Conservation (phyloP, 2,329 filamentous ascomycete genomes). For the Ascochyta viciae-villosae region DNA sequence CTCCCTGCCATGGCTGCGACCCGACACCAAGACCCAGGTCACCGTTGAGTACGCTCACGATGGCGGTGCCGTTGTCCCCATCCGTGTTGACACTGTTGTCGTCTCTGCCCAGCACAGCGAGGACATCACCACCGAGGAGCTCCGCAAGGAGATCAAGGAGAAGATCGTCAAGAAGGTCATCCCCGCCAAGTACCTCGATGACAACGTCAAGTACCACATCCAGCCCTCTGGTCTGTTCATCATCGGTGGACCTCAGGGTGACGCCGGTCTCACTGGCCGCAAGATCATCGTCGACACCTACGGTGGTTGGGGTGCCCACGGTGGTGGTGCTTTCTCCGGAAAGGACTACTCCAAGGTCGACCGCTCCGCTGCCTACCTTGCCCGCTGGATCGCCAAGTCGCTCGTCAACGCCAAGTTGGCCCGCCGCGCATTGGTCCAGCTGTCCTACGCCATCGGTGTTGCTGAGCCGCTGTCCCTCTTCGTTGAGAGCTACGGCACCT, state of each 20-base stretch:
- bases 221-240: slow-evolving; percentile 99
- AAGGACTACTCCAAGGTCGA: slow-evolving; percentile 99
- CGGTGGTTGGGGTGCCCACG: slow-evolving; percentile 99
- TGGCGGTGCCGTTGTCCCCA: slow-evolving; percentile 87
- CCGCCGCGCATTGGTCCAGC: slow-evolving; percentile 93
- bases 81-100: slow-evolving; percentile 95
- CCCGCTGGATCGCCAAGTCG: slow-evolving; percentile 99
- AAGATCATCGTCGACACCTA: slow-evolving; percentile 99
- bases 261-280: slow-evolving; percentile 96
- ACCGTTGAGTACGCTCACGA: slow-evolving; percentile 99
- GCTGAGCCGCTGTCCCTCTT: slow-evolving; percentile 97
- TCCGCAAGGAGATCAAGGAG: slow-evolving; percentile 93
- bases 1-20: slow-evolving; percentile 88
- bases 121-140: slow-evolving; percentile 86
- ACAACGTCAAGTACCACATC: slow-evolving; percentile 96
- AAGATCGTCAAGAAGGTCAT: slow-evolving; percentile 98
- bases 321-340: slow-evolving; percentile 99
- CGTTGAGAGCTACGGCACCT: slow-evolving; percentile 97
- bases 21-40: slow-evolving; percentile 99
- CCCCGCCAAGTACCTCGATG: slow-evolving; percentile 88
- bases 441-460: slow-evolving; percentile 99
- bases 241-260: slow-evolving; percentile 98
- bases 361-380: slow-evolving; percentile 95
- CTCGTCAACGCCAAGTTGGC: slow-evolving; percentile 87
- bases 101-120: slow-evolving; percentile 93